Base-by-base conservation (phyloP, 192 early-diverging fungal species). In the Backusella luteola region DNA sequence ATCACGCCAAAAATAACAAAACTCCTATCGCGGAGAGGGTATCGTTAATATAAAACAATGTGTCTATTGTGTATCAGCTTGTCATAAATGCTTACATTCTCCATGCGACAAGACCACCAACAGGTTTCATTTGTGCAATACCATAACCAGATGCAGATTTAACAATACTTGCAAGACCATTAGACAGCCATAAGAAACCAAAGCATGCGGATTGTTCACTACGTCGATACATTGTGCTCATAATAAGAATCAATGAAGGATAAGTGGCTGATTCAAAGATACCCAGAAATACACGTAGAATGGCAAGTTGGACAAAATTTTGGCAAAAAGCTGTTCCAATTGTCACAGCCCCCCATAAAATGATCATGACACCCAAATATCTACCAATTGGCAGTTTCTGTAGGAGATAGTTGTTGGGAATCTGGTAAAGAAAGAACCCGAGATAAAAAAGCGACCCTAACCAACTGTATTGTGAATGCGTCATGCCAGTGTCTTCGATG, bases 1-100 rank as follows among this genome's bases (percentile, higher is more conserved):
- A 78, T 35, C 0, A 19, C 8, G 29, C 77, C 77, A 26, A 63
- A 49, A 36, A 78, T 78, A 38, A 78, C 71, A 73, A 79, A 71
- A 46, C 74, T 69, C 52, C 52, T 73, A 35, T 17, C 12, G 29
- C n/a, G 2, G 14, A 21, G 52, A 56, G 17, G 32, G 7, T 42
- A 52, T 46, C 11, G 11, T 41, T 56, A 42, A 32, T 67, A n/a
- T 32, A 67, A 34, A 21, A 52, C 7, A 34, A 11, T 35, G n/a
- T 11, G 11, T 17, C 2, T 29, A 42, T 29, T 49, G 17, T 6
- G 1, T n/a, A 49, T 49, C 46, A n/a, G 1, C n/a, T 49, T 2
- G 46, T 49, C 19, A 19, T 49, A 71, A 0, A n/a, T 69, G 3
- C 19, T 69, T 69, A 38, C 67, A 34, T 38, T 69, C 36, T 59